Conservation (phyloP, 139 green algal genomes). For the Picochlorum sp. region DNA sequence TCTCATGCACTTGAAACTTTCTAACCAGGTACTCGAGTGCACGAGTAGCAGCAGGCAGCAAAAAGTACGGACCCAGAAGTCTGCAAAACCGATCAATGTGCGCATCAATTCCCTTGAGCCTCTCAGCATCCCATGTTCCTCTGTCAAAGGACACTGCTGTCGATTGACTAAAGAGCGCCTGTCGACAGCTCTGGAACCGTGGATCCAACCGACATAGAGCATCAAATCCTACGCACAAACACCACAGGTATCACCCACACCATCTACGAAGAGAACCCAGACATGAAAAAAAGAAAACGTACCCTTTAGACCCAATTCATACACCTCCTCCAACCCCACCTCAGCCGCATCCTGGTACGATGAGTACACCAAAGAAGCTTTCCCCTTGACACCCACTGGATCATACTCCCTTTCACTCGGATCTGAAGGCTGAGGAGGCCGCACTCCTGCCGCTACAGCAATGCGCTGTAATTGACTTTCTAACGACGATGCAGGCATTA, state of each 20-base stretch:
- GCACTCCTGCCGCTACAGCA: conserved; percentile 11
- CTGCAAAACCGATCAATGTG: conserved; percentile 53
- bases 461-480: conserved; percentile 31
- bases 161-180: conserved; percentile 59
- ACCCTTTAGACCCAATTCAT: conserved; percentile 39
- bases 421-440: not conserved
- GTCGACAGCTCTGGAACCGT: conserved; percentile 49
- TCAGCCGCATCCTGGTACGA: conserved; percentile 44
- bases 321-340: conserved; percentile 45
- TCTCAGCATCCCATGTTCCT: conserved; percentile 10
- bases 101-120: conserved; percentile 17
- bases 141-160: too few species aligned
- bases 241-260: not conserved
- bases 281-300: not conserved
- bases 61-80: conserved; percentile 69
- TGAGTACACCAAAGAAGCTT: conserved; percentile 52
- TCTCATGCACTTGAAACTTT: conserved; percentile 69
- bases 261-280: not conserved
- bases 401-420: not conserved
- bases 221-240: conserved; percentile 54
- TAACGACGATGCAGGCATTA: conserved; percentile 22
- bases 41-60: conserved; percentile 56
- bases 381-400: conserved; percentile 16
- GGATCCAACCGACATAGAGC: conserved; percentile 57
- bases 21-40: conserved; percentile 82